phyloP scores from a whole-genome alignment of 225 moss, liverwort and hornwort species.

The Marchantia paleacea region DNA sequence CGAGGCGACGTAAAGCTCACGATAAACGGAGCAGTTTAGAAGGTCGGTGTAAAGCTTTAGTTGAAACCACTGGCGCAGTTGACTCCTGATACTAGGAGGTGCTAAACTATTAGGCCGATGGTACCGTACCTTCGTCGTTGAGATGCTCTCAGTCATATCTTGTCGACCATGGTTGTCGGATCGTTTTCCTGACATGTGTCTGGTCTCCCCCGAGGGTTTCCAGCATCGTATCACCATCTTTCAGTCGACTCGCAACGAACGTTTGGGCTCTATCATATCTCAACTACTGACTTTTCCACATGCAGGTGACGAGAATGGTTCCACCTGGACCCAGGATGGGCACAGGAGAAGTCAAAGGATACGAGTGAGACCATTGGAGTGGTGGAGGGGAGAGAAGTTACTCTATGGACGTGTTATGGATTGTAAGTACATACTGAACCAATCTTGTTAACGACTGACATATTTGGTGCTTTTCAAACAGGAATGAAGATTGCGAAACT shows the following conservation, averaged over 20 bases:
- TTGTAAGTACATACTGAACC: slow-evolving; percentile 37
- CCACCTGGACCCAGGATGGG: slow-evolving; percentile 55
- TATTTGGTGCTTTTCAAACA: not conserved
- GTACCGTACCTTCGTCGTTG: no score
- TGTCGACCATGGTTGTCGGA: no score
- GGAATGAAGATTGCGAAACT: not conserved
- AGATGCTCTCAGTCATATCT: no score
- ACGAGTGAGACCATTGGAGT: slow-evolving; percentile 66
- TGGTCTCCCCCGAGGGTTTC: no score
- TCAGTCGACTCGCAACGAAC: not conserved
- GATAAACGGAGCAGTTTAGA: slow-evolving; percentile 35
- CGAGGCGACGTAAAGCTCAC: slow-evolving; percentile 21
- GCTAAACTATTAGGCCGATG: not conserved
- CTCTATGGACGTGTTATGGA: slow-evolving; percentile 75
- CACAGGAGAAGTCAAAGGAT: slow-evolving; percentile 69
- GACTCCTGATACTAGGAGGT: not conserved
- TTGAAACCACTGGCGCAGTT: no score
- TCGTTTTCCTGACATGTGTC: no score
- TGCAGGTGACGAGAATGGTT: slow-evolving; percentile 55
- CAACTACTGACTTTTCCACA: not conserved
- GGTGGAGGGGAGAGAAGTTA: slow-evolving; percentile 91
- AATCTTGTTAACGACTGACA: not conserved
- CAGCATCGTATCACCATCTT: no score
- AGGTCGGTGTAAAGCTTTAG: slow-evolving; percentile 18
- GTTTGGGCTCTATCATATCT: not conserved